Percentiles rank a stretch among this genome's conserved stretches.
Conservation (phyloP, 2,329 filamentous ascomycete species). For the Alternaria hordeiaustralica region DNA sequence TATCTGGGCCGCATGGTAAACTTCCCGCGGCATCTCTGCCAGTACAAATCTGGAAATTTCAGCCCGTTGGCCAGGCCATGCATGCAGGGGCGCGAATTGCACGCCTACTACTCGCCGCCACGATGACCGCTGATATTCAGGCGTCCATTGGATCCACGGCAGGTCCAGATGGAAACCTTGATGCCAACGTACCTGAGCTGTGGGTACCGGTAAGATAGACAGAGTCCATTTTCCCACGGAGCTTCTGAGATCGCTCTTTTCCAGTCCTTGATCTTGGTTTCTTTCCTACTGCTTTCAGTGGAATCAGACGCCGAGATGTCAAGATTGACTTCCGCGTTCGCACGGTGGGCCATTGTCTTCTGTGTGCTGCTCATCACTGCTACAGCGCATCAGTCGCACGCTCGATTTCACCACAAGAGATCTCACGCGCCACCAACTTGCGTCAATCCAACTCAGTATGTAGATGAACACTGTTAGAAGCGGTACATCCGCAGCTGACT, state of each 20-base stretch:
- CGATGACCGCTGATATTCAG: neutral
- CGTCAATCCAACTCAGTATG: too few relatives aligned
- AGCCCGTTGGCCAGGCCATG: neutral
- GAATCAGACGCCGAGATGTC: neutral
- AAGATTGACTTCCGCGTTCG: neutral
- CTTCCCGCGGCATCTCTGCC: neutral
- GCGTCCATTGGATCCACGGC: neutral
- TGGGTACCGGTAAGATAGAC: neutral
- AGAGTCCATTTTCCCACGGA: neutral
- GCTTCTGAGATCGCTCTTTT: neutral
- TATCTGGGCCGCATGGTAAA: neutral
- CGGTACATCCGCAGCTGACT: too few relatives aligned
- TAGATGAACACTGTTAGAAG: too few relatives aligned
- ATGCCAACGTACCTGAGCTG: neutral
- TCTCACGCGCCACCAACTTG: too few relatives aligned
- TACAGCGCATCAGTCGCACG: too few relatives aligned
- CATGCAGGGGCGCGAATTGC: neutral
- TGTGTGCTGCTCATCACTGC: neutral
- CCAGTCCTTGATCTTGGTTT: neutral
- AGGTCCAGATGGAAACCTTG: neutral
- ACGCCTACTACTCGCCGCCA: neutral
- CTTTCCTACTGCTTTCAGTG: neutral
- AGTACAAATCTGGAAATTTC: neutral
- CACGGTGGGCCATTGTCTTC: neutral
- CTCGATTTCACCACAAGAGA: too few relatives aligned